Conservation (phyloP, 2,329 filamentous ascomycete genomes). For the Trichoderma harzianum region DNA sequence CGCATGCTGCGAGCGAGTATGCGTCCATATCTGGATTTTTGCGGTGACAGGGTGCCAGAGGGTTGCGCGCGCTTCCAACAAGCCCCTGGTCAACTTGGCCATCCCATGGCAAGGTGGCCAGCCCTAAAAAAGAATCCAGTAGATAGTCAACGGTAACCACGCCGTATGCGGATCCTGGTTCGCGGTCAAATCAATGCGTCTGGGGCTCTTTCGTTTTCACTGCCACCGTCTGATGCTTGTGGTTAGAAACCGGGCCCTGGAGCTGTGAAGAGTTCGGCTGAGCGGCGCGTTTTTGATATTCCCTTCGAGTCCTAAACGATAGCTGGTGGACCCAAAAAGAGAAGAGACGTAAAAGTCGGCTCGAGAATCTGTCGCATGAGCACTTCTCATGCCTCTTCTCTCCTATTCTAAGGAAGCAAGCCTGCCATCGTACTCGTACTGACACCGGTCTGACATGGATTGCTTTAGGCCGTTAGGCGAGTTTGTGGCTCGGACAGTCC, state of each 20-base stretch:
- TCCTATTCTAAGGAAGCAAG: neutral
- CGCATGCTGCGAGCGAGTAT: neutral
- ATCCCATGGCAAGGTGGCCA: neutral
- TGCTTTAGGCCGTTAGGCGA: neutral
- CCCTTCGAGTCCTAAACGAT: neutral
- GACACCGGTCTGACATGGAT: neutral
- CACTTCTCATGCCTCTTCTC: neutral
- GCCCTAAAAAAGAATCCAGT: neutral
- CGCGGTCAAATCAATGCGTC: neutral
- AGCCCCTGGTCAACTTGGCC: neutral
- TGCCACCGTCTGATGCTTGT: neutral
- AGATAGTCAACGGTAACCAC: neutral
- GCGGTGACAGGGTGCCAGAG: neutral
- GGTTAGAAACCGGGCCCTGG: neutral
- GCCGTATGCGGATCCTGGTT: neutral
- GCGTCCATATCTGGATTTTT: neutral
- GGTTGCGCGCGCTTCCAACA: slow-evolving; percentile 4
- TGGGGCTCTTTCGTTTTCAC: neutral
- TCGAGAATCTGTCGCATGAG: neutral
- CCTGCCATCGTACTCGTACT: neutral
- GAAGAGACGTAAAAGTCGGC: neutral
- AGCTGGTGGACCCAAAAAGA: neutral
- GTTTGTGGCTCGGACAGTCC: neutral
- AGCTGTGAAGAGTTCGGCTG: neutral
- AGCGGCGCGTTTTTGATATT: neutral